Conservation (phyloP, 257 asterid species). For the Osmanthus fragrans region DNA sequence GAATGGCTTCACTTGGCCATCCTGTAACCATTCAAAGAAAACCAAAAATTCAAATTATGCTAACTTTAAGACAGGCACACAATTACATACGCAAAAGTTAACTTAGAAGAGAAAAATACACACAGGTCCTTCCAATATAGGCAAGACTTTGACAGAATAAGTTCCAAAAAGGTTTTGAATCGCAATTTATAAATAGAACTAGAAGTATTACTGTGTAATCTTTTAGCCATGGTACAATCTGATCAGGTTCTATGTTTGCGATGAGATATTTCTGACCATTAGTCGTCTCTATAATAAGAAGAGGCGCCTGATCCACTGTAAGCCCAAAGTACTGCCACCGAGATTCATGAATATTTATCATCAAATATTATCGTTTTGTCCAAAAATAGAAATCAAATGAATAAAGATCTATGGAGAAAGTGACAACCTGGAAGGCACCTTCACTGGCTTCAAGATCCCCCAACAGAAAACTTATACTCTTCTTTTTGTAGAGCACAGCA, state of each 20-base stretch:
- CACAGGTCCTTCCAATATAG: too few relatives aligned
- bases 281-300: slow-evolving; percentile 48
- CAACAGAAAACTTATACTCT: slow-evolving; percentile 67
- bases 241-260: slow-evolving; percentile 56
- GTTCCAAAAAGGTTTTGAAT: not conserved
- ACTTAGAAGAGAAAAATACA: slow-evolving; percentile 2
- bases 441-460: slow-evolving; percentile 64
- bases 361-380: slow-evolving; percentile 1
- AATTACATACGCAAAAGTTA: not conserved
- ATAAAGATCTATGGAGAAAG: slow-evolving; percentile 3
- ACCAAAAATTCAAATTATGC: not conserved
- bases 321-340: slow-evolving; percentile 76
- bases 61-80: not conserved
- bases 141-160: not conserved
- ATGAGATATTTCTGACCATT: slow-evolving; percentile 59
- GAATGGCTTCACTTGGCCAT: slow-evolving; percentile 57
- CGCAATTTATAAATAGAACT: not conserved
- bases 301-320: slow-evolving; percentile 59
- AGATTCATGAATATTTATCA: slow-evolving; percentile 5
- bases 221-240: slow-evolving; percentile 61
- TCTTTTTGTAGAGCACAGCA: slow-evolving; percentile 62
- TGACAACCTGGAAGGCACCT: slow-evolving; percentile 64
- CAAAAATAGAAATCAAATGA: not conserved
- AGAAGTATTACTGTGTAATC: slow-evolving; percentile 50
- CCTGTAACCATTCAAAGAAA: slow-evolving; percentile 41